Evolutionary conservation across 805 yeast species (phyloP).

Genomic region (Starmerella etchellsii): DNA sequence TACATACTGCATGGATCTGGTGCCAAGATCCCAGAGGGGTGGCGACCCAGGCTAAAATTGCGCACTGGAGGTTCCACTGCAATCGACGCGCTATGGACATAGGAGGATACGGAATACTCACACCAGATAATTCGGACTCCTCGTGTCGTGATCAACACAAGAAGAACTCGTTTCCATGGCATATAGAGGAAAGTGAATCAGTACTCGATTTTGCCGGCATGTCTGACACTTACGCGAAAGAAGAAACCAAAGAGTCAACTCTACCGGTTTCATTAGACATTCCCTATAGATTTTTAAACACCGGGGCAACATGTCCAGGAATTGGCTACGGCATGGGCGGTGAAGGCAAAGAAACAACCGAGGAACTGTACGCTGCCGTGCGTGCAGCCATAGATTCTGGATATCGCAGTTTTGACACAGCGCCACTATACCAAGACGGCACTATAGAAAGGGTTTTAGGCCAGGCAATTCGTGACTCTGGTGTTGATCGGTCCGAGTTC

Average conservation of each 20-base stretch:
- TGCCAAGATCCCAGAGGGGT: too few relatives aligned
- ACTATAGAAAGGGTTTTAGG: constrained; percentile 47
- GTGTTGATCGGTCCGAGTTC: constrained; percentile 46
- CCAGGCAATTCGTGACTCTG: constrained; percentile 25
- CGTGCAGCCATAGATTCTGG: constrained; percentile 47
- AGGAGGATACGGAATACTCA: background rate
- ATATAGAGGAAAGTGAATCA: too few relatives aligned
- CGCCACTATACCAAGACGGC: constrained; percentile 47
- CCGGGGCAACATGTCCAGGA: constrained; percentile 52
- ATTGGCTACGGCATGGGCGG: constrained; percentile 68
- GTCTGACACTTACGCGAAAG: too few relatives aligned
- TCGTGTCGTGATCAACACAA: background rate
- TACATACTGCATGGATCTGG: too few relatives aligned
- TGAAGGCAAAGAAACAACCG: constrained; percentile 15
- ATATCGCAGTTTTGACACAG: constrained; percentile 70
- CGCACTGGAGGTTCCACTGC: too few relatives aligned
- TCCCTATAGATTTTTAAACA: constrained; percentile 31
- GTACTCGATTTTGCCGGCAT: too few relatives aligned
- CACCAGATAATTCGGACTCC: background rate
- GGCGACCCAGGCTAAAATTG: too few relatives aligned
- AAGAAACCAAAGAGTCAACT: too few relatives aligned
- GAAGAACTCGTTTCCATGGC: too few relatives aligned
- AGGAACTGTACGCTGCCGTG: constrained; percentile 39
- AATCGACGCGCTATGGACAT: too few relatives aligned
- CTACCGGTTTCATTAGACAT: constrained; percentile 1